Evolutionary conservation across 116 monocot genomes (phyloP), one percentile per base, ranked within the genome.

Genomic region (Iris pallida): DNA sequence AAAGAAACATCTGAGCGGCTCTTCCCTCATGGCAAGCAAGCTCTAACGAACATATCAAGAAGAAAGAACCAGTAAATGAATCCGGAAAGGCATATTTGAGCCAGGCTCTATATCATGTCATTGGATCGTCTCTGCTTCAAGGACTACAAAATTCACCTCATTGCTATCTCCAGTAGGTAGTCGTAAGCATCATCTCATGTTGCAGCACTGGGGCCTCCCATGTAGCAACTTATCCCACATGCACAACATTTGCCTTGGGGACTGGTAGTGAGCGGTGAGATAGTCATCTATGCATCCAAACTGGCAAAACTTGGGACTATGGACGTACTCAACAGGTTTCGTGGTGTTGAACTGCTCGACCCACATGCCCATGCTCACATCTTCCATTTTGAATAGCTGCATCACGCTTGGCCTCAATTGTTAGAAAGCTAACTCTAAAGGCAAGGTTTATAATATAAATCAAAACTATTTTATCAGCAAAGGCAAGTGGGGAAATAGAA

Each of bases 341-440:
- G 77, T 40, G 19, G 8, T 57, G 73, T 77, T 85, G 85, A 85
- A 85, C 66, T 80, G 68, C 57, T 80, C 85, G 13, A 85, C 85
- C 85, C 85, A 85, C 80, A 80, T 77, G 71, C 85, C 85, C 85
- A 85, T 75, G 71, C 85, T 85, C 71, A 85, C 85, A 57, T 85
- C 85, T 68, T 85, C 85, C 85, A 85, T 85, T 41, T 85, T 85
- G 57, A 85, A 85, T 17, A 85, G 61, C 85, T 85, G 85, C 68
- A 77, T 16, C 52, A 42, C 15, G 41, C 2, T 42, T 65, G 49
- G 20, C 43, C 16, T 5, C 8, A 20, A n/a, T 43, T 16, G 11
- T 59, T 4, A 59, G 42, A 42, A 41, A 59, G 4, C 5, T 59
- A 6, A 4, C 4, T 13, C 10, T 42, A 59, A 4, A 59, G 14